These are phyloP conservation scores for Beta corolliflora DNA, from an alignment of 179 eudicot genomes.

Conservation along the genomic window DNA sequence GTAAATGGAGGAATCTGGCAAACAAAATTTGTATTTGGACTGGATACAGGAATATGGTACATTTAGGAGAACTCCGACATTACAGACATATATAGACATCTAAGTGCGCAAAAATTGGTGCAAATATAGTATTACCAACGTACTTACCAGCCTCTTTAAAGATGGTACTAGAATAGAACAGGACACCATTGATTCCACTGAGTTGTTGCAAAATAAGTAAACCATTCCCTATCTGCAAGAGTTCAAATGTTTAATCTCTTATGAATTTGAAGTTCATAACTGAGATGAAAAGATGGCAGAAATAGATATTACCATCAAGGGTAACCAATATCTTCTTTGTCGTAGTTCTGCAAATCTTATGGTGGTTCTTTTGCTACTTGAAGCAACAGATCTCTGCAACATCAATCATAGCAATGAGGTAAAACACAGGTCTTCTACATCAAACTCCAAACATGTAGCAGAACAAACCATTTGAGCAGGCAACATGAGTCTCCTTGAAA, in stretches of 20 bases:
- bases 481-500: slow-evolving; percentile 5
- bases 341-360: slow-evolving; percentile 79
- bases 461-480: background rate
- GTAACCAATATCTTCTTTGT: slow-evolving; percentile 93
- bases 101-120: background rate
- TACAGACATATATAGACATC: background rate
- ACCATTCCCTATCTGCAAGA: slow-evolving; percentile 87
- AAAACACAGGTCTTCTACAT: slow-evolving; percentile 11
- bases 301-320: slow-evolving; percentile 61
- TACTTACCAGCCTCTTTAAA: slow-evolving; percentile 80
- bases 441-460: background rate
- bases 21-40: background rate
- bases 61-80: background rate
- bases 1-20: background rate
- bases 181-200: slow-evolving; percentile 83
- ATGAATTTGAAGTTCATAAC: slow-evolving; percentile 14
- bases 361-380: slow-evolving; percentile 71
- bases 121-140: background rate
- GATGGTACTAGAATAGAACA: slow-evolving; percentile 82
- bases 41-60: background rate
- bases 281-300: slow-evolving; percentile 11
- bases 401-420: slow-evolving; percentile 1
- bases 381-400: slow-evolving; percentile 84
- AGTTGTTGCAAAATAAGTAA: slow-evolving; percentile 83
- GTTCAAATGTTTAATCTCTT: slow-evolving; percentile 10